A percentile compares a stretch with the other conserved stretches of the same genome.
Conservation (phyloP, 2,329 filamentous ascomycete species). For the Aphanocladium album region DNA sequence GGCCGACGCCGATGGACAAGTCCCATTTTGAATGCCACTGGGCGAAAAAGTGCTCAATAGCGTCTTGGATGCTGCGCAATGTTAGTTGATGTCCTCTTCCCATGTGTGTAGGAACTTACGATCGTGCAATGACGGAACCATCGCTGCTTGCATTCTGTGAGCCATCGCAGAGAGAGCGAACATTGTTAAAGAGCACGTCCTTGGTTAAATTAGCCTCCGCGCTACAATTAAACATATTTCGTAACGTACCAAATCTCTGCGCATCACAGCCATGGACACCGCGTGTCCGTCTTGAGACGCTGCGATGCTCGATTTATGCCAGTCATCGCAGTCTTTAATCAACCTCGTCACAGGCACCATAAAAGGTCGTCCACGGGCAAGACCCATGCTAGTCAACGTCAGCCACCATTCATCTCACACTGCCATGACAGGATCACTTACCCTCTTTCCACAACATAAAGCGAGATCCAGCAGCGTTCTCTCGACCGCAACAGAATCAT, state of each 20-base stretch:
- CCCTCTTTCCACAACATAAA: conserved; percentile 69
- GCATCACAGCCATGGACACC: conserved; percentile 64
- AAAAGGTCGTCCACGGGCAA: conserved; percentile 64
- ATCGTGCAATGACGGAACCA: conserved; percentile 49
- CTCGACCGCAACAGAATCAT: conserved; percentile 57
- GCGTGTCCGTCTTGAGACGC: conserved; percentile 66
- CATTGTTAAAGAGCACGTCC: conserved; percentile 52
- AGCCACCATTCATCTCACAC: background rate
- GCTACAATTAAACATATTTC: background rate
- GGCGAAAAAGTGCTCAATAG: conserved; percentile 62
- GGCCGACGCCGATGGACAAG: conserved; percentile 48
- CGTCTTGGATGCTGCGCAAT: conserved; percentile 44
- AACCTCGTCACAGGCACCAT: conserved; percentile 62
- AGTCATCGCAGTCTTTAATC: conserved; percentile 62
- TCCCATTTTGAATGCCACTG: conserved; percentile 62
- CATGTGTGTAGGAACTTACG: conserved; percentile 30
- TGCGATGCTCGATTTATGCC: conserved; percentile 59
- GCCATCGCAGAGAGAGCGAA: conserved; percentile 55
- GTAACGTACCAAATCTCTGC: conserved; percentile 55
- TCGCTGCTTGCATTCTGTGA: conserved; percentile 44
- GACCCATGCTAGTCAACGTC: conserved; percentile 46
- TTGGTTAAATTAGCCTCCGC: conserved; percentile 20
- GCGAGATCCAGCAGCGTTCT: conserved; percentile 64
- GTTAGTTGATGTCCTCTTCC: conserved; percentile 17
- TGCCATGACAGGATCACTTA: conserved; percentile 32